Base-by-base conservation (phyloP, 2,329 filamentous ascomycete species). In the Gliomastix tumulicola region DNA sequence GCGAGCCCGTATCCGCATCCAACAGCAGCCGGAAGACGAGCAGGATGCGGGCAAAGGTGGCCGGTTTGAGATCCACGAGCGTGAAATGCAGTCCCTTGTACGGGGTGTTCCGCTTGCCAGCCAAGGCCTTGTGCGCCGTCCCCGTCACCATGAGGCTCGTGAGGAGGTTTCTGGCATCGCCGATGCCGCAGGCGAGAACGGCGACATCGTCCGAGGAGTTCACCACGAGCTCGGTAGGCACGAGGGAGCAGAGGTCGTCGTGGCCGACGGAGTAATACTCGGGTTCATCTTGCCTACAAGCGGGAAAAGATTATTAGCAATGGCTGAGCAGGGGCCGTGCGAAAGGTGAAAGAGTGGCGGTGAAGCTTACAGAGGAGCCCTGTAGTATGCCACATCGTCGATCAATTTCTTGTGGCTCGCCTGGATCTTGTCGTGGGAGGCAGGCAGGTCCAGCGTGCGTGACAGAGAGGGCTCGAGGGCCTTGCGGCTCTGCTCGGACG, bases 1-100 rank as follows among this genome's bases (percentile, higher is more conserved):
- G 7, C 13, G 25, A 7, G 13, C 17, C 13, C 13, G 25, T 28
- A 13, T 28, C 7, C 7, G 4, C 1, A 28, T 38, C 18, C 17
- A 38, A 34, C 22, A 38, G 15, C 30, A 34, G 22, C 21, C 30
- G 16, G 23, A 38, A 22, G 11, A 30, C 12, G 15, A 34, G n/a
- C n/a, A 28, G 5, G 32, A 27, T 7, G 19, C 15, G 7, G 32
- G 22, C 11, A 16, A 20, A 15, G 19, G 10, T 16, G 17, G 10
- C 17, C 6, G 25, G 7, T 9, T 28, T 28, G 13, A 28, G 10
- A 28, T 28, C 25, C 25, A 28, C 25, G 17, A 28, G 25, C n/a
- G 25, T 28, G 4, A 28, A n/a, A 16, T 28, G 25, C n/a, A 28
- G 25, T 3, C 17, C 17, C 25, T 10, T 28, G 4, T 6, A 9